phyloP scores from a whole-genome alignment of 2,329 filamentous ascomycete genomes.

The Diplodia sapinea region DNA sequence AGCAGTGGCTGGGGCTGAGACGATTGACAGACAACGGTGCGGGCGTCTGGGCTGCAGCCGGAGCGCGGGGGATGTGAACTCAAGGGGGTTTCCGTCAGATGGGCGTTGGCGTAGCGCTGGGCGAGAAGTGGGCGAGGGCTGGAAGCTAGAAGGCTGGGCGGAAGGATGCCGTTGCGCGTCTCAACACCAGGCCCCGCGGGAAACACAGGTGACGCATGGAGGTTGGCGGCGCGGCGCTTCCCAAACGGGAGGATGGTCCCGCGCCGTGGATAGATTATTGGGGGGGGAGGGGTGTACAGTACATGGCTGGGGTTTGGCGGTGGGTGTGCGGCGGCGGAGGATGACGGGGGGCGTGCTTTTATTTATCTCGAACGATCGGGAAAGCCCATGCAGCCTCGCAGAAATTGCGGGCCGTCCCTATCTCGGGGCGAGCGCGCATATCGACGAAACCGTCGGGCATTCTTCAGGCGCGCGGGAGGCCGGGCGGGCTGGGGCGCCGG shows the following conservation, averaged over 20 bases:
- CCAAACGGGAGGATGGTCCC: slow-evolving; percentile 24
- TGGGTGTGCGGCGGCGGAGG: slow-evolving; percentile 26
- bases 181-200: slow-evolving; percentile 19
- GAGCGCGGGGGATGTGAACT: slow-evolving; percentile 13
- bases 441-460: slow-evolving; percentile 25
- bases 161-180: slow-evolving; percentile 28
- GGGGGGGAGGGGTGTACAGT: slow-evolving; percentile 13
- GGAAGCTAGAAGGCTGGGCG: slow-evolving; percentile 14
- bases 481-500: slow-evolving; percentile 27
- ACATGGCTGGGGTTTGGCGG: slow-evolving; percentile 6
- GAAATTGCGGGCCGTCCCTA: slow-evolving; percentile 31
- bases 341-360: slow-evolving; percentile 20
- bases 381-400: slow-evolving; percentile 29
- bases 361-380: slow-evolving; percentile 32
- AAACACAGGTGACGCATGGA: slow-evolving; percentile 24
- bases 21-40: neutral
- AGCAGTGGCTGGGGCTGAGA: neutral
- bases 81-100: slow-evolving; percentile 16
- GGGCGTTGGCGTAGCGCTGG: neutral
- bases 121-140: neutral
- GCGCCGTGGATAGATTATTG: slow-evolving; percentile 27
- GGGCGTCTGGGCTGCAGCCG: slow-evolving; percentile 2
- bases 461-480: slow-evolving; percentile 21
- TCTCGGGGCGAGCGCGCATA: slow-evolving; percentile 27
- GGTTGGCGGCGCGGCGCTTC: slow-evolving; percentile 26